Percentiles rank a stretch among this genome's conserved stretches.
These are phyloP conservation scores for Polytolypa hystricis DNA, from an alignment of 2,329 filamentous ascomycete genomes.

Conservation along the genomic window DNA sequence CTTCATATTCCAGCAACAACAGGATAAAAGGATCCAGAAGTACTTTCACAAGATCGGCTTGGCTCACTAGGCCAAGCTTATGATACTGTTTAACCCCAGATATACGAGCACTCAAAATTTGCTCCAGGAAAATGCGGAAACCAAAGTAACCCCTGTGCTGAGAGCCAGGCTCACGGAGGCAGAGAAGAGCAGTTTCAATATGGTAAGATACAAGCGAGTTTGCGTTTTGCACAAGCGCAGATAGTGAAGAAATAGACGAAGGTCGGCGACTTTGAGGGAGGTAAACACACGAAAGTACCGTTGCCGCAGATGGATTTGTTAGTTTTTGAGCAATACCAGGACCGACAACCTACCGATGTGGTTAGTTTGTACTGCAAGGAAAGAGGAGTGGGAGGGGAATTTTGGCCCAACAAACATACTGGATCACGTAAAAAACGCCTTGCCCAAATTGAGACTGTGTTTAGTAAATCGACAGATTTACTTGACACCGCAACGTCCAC, in stretches of 20 bases:
- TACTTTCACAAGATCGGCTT: slow-evolving; percentile 9
- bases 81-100: slow-evolving; percentile 3
- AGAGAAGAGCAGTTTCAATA: slow-evolving; percentile 2
- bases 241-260: slow-evolving; percentile 4
- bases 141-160: not conserved
- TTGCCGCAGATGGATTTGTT: not conserved
- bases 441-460: slow-evolving; percentile 6
- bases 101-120: not conserved
- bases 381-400: not conserved
- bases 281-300: slow-evolving; percentile 4
- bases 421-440: slow-evolving; percentile 8
- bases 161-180: slow-evolving; percentile 5
- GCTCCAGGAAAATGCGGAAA: not conserved
- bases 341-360: not conserved
- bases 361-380: not conserved
- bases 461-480: slow-evolving; percentile 4
- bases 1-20: slow-evolving; percentile 9
- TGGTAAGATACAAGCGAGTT: slow-evolving; percentile 6
- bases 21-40: slow-evolving; percentile 9
- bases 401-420: slow-evolving; percentile 5
- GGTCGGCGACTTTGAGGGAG: not conserved
- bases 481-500: slow-evolving; percentile 4
- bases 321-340: not conserved
- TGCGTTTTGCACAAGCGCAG: slow-evolving; percentile 2
- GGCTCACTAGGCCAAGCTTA: slow-evolving; percentile 6